These are phyloP conservation scores for Aurifilum marmelostoma DNA, from an alignment of 2,329 filamentous ascomycete genomes.

Conservation along the genomic window DNA sequence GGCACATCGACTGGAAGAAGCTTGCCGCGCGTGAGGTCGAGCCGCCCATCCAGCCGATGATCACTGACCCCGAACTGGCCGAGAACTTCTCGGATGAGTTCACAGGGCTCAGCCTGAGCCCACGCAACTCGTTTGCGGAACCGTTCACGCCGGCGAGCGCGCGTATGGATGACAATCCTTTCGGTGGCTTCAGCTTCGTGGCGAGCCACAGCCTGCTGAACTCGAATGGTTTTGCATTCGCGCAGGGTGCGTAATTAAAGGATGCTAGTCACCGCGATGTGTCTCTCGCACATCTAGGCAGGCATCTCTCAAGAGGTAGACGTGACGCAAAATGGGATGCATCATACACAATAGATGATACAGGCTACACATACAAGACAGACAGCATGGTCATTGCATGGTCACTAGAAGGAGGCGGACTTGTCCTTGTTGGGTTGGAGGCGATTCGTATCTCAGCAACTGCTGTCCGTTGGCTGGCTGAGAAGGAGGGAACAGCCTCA, in stretches of 20 bases:
- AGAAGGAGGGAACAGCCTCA: neutral
- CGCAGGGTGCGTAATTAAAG: constrained; percentile 9
- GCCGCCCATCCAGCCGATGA: constrained; percentile 88
- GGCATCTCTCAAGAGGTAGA: neutral
- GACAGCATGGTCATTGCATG: neutral
- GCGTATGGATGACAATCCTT: constrained; percentile 55
- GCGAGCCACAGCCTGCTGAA: constrained; percentile 56
- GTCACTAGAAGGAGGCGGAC: neutral
- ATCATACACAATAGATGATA: constrained; percentile 9
- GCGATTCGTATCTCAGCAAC: neutral
- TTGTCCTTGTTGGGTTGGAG: neutral
- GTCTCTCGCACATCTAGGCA: neutral
- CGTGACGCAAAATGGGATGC: neutral
- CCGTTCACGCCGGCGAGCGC: constrained; percentile 41
- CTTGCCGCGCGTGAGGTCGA: constrained; percentile 81
- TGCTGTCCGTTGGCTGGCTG: neutral
- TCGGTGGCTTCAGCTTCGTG: constrained; percentile 68
- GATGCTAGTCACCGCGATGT: neutral
- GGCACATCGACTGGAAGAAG: constrained; percentile 92
- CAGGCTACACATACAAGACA: constrained; percentile 4
- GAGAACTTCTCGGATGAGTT: constrained; percentile 98
- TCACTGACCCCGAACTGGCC: constrained; percentile 92
- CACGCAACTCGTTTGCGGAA: constrained; percentile 43
- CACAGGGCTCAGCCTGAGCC: constrained; percentile 81
- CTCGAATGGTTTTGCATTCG: constrained; percentile 25